Percentiles rank a stretch among this genome's conserved stretches.
These are phyloP conservation scores for Niveomyces coronatus DNA, from an alignment of 2,329 filamentous ascomycete species.

Conservation along the genomic window DNA sequence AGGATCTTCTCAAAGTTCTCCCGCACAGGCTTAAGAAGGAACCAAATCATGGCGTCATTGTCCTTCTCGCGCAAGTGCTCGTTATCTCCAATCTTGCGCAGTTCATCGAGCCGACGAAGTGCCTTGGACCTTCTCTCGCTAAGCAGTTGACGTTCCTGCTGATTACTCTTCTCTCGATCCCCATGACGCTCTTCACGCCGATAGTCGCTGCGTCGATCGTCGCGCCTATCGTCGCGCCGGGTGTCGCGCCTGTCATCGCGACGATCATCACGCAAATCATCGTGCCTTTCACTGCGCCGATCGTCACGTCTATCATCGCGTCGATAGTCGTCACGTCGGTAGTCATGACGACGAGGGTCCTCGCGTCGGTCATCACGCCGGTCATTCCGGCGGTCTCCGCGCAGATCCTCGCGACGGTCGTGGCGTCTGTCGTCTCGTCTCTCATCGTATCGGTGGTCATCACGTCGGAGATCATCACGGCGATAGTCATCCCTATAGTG, in stretches of 20 bases:
- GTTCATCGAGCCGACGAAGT: conserved; percentile 31
- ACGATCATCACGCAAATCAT: conserved; percentile 9
- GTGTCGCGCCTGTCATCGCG: conserved; percentile 8
- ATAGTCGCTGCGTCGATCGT: conserved; percentile 9
- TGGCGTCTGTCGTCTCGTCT: conserved; percentile 14
- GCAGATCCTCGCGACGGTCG: conserved; percentile 12
- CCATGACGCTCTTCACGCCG: conserved; percentile 11
- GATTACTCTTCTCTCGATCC: conserved; percentile 15
- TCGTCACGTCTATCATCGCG: conserved; percentile 13
- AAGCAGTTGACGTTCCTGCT: conserved; percentile 21
- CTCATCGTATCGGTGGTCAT: conserved; percentile 13
- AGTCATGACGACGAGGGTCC: conserved; percentile 9
- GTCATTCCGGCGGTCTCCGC: conserved; percentile 18
- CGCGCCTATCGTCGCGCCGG: conserved; percentile 14
- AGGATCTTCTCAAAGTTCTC: conserved; percentile 50
- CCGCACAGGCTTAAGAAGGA: conserved; percentile 45
- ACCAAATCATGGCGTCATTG: conserved; percentile 38
- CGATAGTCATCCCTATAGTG: conserved; percentile 12
- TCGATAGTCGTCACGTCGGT: conserved; percentile 11
- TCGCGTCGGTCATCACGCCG: conserved; percentile 18
- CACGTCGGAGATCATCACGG: neutral
- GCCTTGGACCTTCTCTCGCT: conserved; percentile 32
- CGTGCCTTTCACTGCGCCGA: conserved; percentile 15
- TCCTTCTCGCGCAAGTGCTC: conserved; percentile 36
- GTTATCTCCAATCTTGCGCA: conserved; percentile 37